Conservation (phyloP, 768 basidiomycete species). For the Harrya chromipes region DNA sequence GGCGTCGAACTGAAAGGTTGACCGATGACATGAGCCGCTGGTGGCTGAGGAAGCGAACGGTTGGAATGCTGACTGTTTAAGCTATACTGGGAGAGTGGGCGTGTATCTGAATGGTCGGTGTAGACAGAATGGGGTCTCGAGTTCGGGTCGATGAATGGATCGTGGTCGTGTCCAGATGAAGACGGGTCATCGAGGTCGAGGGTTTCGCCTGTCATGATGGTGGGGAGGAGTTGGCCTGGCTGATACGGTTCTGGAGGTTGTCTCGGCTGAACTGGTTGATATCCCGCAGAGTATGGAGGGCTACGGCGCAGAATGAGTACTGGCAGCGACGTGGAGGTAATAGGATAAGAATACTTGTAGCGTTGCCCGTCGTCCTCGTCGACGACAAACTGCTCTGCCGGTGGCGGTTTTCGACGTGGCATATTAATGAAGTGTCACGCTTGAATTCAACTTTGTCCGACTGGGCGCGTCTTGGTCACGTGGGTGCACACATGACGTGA, state of each 20-base stretch:
- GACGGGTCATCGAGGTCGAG: slow-evolving; percentile 45
- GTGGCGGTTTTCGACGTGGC: slow-evolving; percentile 23
- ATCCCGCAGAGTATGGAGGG: slow-evolving; percentile 6
- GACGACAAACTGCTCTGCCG: neutral
- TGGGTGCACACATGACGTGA: neutral
- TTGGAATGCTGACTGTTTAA: slow-evolving; percentile 37
- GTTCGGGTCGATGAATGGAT: slow-evolving; percentile 27
- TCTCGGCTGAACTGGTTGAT: slow-evolving; percentile 1
- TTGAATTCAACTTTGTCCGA: neutral
- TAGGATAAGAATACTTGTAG: slow-evolving; percentile 3
- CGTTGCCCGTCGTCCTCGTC: slow-evolving; percentile 2
- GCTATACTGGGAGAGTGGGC: slow-evolving; percentile 34
- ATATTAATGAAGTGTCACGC: neutral
- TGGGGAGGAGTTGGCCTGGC: slow-evolving; percentile 58
- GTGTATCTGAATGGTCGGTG: slow-evolving; percentile 27
- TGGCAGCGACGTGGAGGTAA: neutral
- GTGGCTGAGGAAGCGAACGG: slow-evolving; percentile 27
- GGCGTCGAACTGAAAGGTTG: slow-evolving; percentile 24
- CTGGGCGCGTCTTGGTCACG: slow-evolving; percentile 15
- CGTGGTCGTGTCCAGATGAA: slow-evolving; percentile 29
- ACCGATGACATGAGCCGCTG: slow-evolving; percentile 19
- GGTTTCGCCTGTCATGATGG: slow-evolving; percentile 65
- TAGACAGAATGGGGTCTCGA: slow-evolving; percentile 27
- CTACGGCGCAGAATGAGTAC: slow-evolving; percentile 5
- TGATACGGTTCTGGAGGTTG: slow-evolving; percentile 43